Evolutionary conservation across 768 basidiomycete species (phyloP), one percentile per base, ranked within the genome.

Genomic region (Naganishia randhawae): DNA sequence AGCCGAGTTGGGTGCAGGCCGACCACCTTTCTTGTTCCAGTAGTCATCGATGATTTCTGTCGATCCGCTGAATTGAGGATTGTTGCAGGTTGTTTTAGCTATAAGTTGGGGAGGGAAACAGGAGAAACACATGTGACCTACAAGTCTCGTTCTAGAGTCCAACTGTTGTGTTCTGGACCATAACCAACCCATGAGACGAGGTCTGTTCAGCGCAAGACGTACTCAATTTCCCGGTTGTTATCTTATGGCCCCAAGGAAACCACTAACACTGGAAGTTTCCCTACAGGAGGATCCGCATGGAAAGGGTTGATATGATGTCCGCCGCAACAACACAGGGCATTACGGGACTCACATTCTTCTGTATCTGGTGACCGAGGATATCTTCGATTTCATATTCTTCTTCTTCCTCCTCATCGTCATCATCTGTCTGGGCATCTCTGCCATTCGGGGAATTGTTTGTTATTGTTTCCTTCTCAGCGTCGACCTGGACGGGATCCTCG

Each of bases 121-220:
- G 41, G 14, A 50, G 50, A 66, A 37, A 13, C 3, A 31, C 19
- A 37, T 13, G 50, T 19, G 31, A 71, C 76, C 64, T 48, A 79
- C 78, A 79, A 73, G 63, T 79, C 71, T 32, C 71, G 72, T 63
- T 79, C 74, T 0, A 74, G 73, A 50, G 77, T 77, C 77, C 77
- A 79, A 11, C 76, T 75, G 61, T 77, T 75, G 65, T 75, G 73
- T 65, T 77, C 76, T 1, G 75, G 71, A 50, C 76, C 76, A 53
- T 79, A 79, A 3, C 77, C 77, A 54, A 76, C 78, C 78, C 78
- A 79, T 6, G 72, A 66, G 27, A 79, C 76, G 35, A 77, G 71
- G 66, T 75, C 76, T 79, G 62, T 17, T 50, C 50, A 9, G 22
- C 17, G 4, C 42, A 17, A 45, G 3, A 17, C 27, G 33, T 9